A percentile compares a stretch with the other conserved stretches of the same genome.
phyloP scores from a whole-genome alignment of 108 stramenopile species.

The Cafeteria roenbergensis region DNA sequence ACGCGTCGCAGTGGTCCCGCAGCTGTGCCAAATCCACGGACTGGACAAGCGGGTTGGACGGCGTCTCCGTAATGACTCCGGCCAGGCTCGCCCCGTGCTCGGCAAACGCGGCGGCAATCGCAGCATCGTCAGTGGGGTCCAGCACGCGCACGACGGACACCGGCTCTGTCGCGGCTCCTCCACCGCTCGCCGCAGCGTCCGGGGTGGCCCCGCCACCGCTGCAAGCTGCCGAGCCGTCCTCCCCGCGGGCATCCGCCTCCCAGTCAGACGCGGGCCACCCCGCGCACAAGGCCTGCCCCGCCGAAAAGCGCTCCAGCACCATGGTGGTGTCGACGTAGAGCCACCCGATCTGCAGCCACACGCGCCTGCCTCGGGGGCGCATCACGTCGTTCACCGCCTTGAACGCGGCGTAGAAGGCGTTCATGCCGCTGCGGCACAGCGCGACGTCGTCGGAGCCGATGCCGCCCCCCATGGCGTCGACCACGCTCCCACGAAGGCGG shows the following conservation, averaged over 20 bases:
- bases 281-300: too few relatives aligned
- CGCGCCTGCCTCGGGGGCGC: neutral
- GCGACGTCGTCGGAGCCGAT: neutral
- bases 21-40: neutral
- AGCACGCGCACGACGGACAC: neutral
- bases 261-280: too few relatives aligned
- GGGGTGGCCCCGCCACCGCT: too few relatives aligned
- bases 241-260: too few relatives aligned
- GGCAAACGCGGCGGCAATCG: neutral
- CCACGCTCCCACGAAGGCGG: neutral
- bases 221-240: too few relatives aligned
- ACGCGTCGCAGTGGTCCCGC: neutral
- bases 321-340: neutral
- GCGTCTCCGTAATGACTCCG: neutral
- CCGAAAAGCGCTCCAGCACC: neutral
- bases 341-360: neutral
- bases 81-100: neutral
- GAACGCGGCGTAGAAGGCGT: neutral
- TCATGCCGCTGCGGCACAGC: neutral
- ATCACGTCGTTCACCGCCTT: neutral
- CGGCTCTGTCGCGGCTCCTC: too few relatives aligned
- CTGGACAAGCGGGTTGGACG: neutral
- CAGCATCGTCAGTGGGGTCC: neutral
- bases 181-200: too few relatives aligned
- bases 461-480: neutral